Evolutionary conservation across 495 filamentous ascomycete species (phyloP), one percentile per base, ranked within the genome.

Genomic region (Cetradonia linearis): DNA sequence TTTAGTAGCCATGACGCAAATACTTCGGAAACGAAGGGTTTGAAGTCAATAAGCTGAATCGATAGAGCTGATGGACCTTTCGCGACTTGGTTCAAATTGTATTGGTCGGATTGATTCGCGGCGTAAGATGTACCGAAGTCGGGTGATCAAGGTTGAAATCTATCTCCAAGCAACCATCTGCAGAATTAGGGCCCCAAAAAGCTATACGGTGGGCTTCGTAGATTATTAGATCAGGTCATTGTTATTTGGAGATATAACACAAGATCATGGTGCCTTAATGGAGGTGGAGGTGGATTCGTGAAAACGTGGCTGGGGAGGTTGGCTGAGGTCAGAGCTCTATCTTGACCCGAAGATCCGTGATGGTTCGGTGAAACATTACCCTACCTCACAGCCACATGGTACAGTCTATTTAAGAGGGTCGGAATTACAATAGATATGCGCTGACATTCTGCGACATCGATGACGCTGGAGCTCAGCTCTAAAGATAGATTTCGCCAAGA

Each of bases 1-100:
- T 66, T 74, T 76, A 18, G 68, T 56, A 31, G 70, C 63, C 71
- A 72, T 77, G 18, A 37, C 53, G 42, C 7, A 6, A n/a, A 34
- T 20, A 10, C 27, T 28, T 47, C 28, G n/a, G 36, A 11, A n/a
- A 42, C 16, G 7, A 54, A 18, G 28, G 3, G 48, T 25, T 7
- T 9, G 30, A 13, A 14, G 48, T 30, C 2, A 8, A 7, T 7
- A n/a, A n/a, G 16, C 48, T n/a, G 23, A 14, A 9, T 16, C 7
- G 25, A 28, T 2, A n/a, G 48, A 23, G 25, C 27, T 31, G 48
- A 14, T 31, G 18, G 48, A 4, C 13, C 50, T 23, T 25, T 20
- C 33, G 10, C 28, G 2, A 36, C 13, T n/a, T 20, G n/a, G 4
- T 33, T 20, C 31, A 6, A 11, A 23, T 18, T 34, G 18, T 20